A percentile compares a stretch with the other conserved stretches of the same genome.
Evolutionary conservation across 2,329 filamentous ascomycete genomes (phyloP).

Genomic region (Ilyonectria robusta): DNA sequence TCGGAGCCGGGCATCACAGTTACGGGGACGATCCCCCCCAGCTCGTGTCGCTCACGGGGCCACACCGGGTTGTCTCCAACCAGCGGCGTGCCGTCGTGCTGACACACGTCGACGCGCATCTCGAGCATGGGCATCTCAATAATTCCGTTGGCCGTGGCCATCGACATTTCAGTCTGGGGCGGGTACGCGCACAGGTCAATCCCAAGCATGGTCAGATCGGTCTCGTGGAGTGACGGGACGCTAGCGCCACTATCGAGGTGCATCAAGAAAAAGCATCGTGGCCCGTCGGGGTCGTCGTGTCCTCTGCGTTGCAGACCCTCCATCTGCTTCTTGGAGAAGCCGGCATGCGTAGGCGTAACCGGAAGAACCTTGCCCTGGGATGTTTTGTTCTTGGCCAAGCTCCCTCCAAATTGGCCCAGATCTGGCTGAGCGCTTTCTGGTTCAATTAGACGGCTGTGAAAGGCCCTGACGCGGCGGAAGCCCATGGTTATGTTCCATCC

Average conservation of each 20-base stretch:
- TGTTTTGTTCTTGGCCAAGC: background rate
- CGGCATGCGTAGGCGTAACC: constrained; percentile 34
- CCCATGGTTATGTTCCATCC: constrained; percentile 47
- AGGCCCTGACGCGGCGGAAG: constrained; percentile 41
- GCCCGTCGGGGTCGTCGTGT: constrained; percentile 31
- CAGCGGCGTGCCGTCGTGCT: constrained; percentile 43
- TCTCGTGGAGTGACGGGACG: constrained; percentile 38
- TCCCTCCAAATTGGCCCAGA: background rate
- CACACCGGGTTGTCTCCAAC: constrained; percentile 43
- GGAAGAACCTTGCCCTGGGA: constrained; percentile 35
- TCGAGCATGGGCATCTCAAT: constrained; percentile 38
- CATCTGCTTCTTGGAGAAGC: background rate
- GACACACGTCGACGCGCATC: constrained; percentile 45
- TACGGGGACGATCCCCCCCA: constrained; percentile 45
- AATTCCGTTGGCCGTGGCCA: constrained; percentile 36
- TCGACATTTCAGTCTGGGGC: constrained; percentile 34
- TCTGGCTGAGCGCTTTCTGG: background rate
- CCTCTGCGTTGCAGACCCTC: constrained; percentile 20
- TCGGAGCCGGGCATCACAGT: constrained; percentile 32
- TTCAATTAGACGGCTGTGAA: constrained; percentile 36
- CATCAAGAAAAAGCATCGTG: constrained; percentile 45
- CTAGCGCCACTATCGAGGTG: constrained; percentile 46
- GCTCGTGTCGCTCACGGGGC: constrained; percentile 39
- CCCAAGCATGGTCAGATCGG: constrained; percentile 38
- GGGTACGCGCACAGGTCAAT: constrained; percentile 40